A percentile compares a stretch with the other conserved stretches of the same genome.
Conservation (phyloP, 768 basidiomycete species). For the Suillus subluteus region DNA sequence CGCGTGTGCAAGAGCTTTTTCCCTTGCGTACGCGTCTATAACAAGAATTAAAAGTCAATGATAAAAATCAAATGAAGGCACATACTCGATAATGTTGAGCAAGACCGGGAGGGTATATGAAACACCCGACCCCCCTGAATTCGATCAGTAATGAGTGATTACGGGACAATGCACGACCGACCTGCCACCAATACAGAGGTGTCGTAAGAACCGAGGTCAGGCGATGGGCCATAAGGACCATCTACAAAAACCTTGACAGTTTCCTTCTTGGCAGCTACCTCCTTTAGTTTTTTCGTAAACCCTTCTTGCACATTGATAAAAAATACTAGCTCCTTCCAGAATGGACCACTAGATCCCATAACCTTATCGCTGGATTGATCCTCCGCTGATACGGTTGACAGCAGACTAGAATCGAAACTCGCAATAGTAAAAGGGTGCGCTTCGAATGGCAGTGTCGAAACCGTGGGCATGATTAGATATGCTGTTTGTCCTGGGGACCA, state of each 20-base stretch:
- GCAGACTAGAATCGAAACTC: slow-evolving; percentile 36
- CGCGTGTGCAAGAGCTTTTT: slow-evolving; percentile 32
- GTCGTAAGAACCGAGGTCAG: slow-evolving; percentile 44
- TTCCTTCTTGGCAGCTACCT: slow-evolving; percentile 33
- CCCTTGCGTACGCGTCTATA: slow-evolving; percentile 28
- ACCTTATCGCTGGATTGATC: neutral
- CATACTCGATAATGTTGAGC: slow-evolving; percentile 46
- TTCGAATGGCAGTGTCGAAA: slow-evolving; percentile 50
- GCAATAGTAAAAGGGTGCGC: slow-evolving; percentile 68
- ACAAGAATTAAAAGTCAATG: neutral
- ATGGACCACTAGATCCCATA: neutral
- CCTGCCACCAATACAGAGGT: slow-evolving; percentile 56
- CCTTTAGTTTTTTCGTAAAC: slow-evolving; percentile 54
- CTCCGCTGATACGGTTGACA: slow-evolving; percentile 9
- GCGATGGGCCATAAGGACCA: slow-evolving; percentile 58
- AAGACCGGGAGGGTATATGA: slow-evolving; percentile 51
- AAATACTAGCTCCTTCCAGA: slow-evolving; percentile 53
- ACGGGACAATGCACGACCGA: slow-evolving; percentile 18
- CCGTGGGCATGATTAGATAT: slow-evolving; percentile 52
- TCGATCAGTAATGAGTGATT: neutral
- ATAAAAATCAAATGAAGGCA: neutral
- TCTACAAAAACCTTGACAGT: slow-evolving; percentile 55
- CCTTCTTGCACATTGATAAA: slow-evolving; percentile 61
- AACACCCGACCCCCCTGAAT: slow-evolving; percentile 52
- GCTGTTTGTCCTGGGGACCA: slow-evolving; percentile 60